Base-by-base conservation (phyloP, 805 yeast species). In the Ogataea ganodermae region DNA sequence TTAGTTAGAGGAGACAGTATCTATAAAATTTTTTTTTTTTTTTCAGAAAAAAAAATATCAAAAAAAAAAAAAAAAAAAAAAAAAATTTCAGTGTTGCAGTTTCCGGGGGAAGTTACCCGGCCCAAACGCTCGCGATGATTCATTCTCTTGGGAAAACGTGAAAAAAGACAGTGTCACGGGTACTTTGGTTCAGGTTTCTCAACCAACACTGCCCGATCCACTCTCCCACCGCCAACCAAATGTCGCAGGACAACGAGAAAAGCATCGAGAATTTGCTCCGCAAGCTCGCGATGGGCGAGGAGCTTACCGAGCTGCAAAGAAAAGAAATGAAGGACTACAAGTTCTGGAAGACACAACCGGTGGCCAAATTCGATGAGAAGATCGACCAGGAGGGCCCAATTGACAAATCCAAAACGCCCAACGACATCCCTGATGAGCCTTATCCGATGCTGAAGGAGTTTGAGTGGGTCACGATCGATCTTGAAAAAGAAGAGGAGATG, bases 341-440 rank as follows among this genome's bases (percentile, higher is more conserved):
- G 70, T 94, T 94, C 70, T 94, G 99, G 99, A 88, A 86, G 61
- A 94, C 99, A 2, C 99, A 94, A 69, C 99, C 99, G 0, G 98
- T 94, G 17, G 79, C 90, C 7, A 74, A 74, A 24, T 81, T 91
- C 53, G 87, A 87, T 62, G 94, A 85, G 60, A 65, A 72, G 36
- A 74, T 85, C 37, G 74, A 70, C 5, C 65, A 72, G 9, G 96
- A 89, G 61, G 97, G 97, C 0, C 92, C 96, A 6, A 89, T 91
- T 54, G 95, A 90, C 57, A 55, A 60, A 24, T 42, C 59, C 6
- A 89, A 88, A 62, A 81, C 81, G 0, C 83, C 91, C 2, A 86
- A 68, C 4, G 90, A 90, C 49, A 78, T 94, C 32, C 80, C 91
- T 5, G 79, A 74, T 40, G 70, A 72, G 17, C 96, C 97, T 5